Conservation (phyloP, 108 stramenopile genomes). For the Fistulifera pelliculosa region DNA sequence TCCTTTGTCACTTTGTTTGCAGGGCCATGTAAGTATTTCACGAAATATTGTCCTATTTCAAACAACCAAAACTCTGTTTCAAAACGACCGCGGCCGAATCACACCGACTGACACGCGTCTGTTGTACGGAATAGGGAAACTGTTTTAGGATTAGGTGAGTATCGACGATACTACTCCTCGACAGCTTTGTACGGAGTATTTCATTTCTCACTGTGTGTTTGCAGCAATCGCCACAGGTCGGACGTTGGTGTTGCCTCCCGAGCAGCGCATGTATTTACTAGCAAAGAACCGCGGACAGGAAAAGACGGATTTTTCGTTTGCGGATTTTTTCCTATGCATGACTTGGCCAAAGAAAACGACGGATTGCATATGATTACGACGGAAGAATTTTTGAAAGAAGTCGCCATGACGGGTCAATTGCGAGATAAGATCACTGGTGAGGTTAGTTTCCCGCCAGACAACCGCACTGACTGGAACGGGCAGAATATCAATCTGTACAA, state of each 20-base stretch:
- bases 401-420: constrained; percentile 46
- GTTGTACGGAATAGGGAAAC: constrained; percentile 46
- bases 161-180: too few species aligned
- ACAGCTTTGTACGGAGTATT: too few species aligned
- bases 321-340: constrained; percentile 69
- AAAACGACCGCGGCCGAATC: too few species aligned
- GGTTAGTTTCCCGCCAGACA: constrained; percentile 43
- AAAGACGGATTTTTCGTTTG: constrained; percentile 47
- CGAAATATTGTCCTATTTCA: too few species aligned
- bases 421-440: constrained; percentile 23
- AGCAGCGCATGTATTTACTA: constrained; percentile 77
- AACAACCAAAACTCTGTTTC: too few species aligned
- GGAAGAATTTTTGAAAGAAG: constrained; percentile 68
- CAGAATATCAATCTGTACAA: constrained; percentile 14
- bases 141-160: constrained; percentile 48
- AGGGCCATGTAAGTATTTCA: constrained; percentile 24
- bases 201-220: too few species aligned
- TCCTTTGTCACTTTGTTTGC: background rate
- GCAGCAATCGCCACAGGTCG: constrained; percentile 76
- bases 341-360: constrained; percentile 33
- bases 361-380: constrained; percentile 62
- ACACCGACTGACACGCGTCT: too few species aligned
- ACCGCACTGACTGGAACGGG: constrained; percentile 58
- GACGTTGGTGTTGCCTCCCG: constrained; percentile 85
- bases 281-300: constrained; percentile 22